Evolutionary conservation across 768 basidiomycete genomes (phyloP), one percentile per base, ranked within the genome.

Genomic region (Boletus fagicola): DNA sequence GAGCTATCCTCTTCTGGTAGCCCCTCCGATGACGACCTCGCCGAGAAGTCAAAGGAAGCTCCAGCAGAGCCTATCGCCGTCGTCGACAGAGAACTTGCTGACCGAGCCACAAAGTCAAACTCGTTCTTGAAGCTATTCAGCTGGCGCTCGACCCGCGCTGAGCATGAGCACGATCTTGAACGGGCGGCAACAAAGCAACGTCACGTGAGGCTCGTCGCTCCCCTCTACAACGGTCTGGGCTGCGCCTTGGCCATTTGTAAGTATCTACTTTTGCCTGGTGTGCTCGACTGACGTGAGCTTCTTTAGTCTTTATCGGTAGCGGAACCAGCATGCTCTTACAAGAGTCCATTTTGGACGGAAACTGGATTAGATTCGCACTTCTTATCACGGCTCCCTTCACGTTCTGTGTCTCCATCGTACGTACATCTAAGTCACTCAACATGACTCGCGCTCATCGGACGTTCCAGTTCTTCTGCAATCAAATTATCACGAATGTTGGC

Each of bases 351-450:
- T 72, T 92, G 48, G 94, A 94, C 66, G 78, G 82, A 20, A 66
- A 78, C 20, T 85, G 78, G 66, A 71, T 59, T 1, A 80, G 92
- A 11, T 91, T 94, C 54, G 81, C 78, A 3, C 80, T 95, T 2
- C 60, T 91, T 11, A 78, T 70, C 15, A 84, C 88, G 1, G 71
- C 78, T 0, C 92, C 92, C 0, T 83, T 91, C 68, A 76, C 92
- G 7, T 81, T 90, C 62, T 92, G 90, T 57, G 80, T 94, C 8
- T 84, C 87, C 3, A 68, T 92, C 64, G 89, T 90, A 65, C 70
- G 85, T 76, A 2, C 49, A 47, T 45, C 28, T 38, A 10, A 6
- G 2, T 56, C 51, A 22, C 18, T 15, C 12, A 2, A 18, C 28
- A 11, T 26, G 38, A 46, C 46, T 36, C 30, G 28, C 40, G 35